Evolutionary conservation across 139 green algal species (phyloP), one percentile per base, ranked within the genome.

Genomic region (Nannochloris sp.): DNA sequence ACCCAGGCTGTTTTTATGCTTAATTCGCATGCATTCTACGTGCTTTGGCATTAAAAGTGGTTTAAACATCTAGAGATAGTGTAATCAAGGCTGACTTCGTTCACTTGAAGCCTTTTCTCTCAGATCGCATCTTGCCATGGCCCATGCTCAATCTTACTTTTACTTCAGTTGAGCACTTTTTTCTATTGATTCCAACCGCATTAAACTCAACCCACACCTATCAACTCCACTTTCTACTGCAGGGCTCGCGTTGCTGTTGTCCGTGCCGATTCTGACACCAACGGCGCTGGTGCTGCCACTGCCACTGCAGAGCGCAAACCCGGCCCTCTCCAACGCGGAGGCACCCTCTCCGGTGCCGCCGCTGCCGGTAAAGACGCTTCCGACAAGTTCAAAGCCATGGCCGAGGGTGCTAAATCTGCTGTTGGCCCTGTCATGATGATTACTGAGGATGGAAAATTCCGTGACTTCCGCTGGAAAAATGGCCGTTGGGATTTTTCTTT

Each of bases 381-480:
- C 29, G 73, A 81, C 2, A 74, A 81, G 47, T 81, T 81, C 73
- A 81, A 81, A 47, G 58, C 25, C 27, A 59, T 67, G 70, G 72
- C 72, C 2, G 63, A 74, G 38, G 73, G 73, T 36, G 29, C 44
- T 25, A 45, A 46, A 24, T 19, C 29, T 4, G 27, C 25, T 39
- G 45, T 24, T 34, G 68, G 68, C 15, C 48, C 60, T 5, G 36
- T 70, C 30, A 61, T 77, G 56, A 54, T 60, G 19, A 48, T 64
- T 38, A 71, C 25, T 35, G 73, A 84, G 29, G 90, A 96, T 35
- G 89, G 89, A 54, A 68, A 75, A n/a, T 96, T 93, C 73, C 42
- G 38, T 30, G 90, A 96, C 36, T 82, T 84, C 74, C 82, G 90
- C 45, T 97, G 90, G 90, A 72, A 81, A 2, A 58, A 78, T 10